Evolutionary conservation across 345 rosid genomes (phyloP), one percentile per base, ranked within the genome.

Genomic region (Brassica carinata): DNA sequence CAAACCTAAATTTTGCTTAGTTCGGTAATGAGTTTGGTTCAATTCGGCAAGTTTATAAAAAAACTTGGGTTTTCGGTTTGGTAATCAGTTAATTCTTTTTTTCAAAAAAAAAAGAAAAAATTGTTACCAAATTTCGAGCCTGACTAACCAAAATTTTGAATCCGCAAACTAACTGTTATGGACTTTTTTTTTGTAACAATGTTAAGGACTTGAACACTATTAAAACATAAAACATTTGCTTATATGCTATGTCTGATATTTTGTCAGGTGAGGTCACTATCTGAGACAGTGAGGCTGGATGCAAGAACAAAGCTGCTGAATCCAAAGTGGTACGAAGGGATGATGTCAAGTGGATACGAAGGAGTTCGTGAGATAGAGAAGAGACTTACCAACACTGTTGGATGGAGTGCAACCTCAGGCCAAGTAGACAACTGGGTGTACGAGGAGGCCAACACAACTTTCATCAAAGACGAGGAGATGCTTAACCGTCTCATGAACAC

Each of bases 381-480:
- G 88, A 83, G 99, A 75, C 90, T 96, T 5, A 89, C 97, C 2
- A 93, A 96, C 68, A 96, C 97, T 0, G 99, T 96, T 2, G 99
- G 99, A 67, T 96, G 99, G 99, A 96, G 98, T 82, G 99, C 98
- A 70, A 96, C 99, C 0, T 96, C 98, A 0, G 98, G 99, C 33
- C 98, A 96, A 82, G 99, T 96, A 1, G 99, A 96, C 86, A 93
- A 96, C 78, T 93, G 98, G 98, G 99, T 93, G 0, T 92, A 96
- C 17, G 98, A 96, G 31, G 99, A 96, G 75, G 99, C 98, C 5
- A 96, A 93, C 89, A 19, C 98, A 5, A 96, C 99, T 1, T 96
- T 96, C 88, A 89, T 96, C 61, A 78, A 96, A 80, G 99, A 96
- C 61, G 94, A 96, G 89, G 92, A 92, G 73, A 96, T 93, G 98